Base-by-base conservation (phyloP, 768 basidiomycete species). In the Suillus discolor region DNA sequence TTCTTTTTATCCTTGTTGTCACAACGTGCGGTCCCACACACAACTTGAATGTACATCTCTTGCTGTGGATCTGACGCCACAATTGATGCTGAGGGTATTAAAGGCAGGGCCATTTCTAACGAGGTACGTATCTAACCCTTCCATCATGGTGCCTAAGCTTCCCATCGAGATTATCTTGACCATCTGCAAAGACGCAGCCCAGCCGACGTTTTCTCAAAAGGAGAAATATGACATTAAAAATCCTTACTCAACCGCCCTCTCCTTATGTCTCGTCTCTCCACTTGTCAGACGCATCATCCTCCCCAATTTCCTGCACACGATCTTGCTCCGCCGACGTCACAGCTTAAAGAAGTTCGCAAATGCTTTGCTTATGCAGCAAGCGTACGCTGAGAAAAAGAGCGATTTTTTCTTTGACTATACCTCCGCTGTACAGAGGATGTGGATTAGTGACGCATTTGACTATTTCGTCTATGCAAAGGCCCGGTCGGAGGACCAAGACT, bases 111-210 rank as follows among this genome's bases (percentile, higher is more conserved):
- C 42, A 11, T n/a, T 47, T 23, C 45, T n/a, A 23, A 23, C 3
- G 11, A 23, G n/a, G n/a, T n/a, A 3, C 20, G 31, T 12, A 55
- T 36, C 16, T 28, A 31, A 9, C 53, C 11, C 8, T 2, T 34
- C 12, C 45, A 2, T 55, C 31, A 55, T 34, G 18, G 34, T 13
- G 11, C 8, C n/a, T n/a, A n/a, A n/a, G n/a, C 31, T 80, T 54
- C 73, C 79, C 12, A 68, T 74, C 47, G 80, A 81, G 71, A 73
- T 81, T 25, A 71, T 66, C 44, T 72, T 78, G 45, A 73, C 75
- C 49, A 76, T 82, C 59, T 66, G 80, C 39, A 69, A 72, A 23
- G 44, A 78, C 18, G 78, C 78, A 11, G 68, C 76, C 3, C 57
- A 69, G 8, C 77, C 78, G 20, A 60, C 62, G 61, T 67, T 67